These are phyloP conservation scores for Solanum chilense DNA, from an alignment of 257 asterid species.

Conservation along the genomic window DNA sequence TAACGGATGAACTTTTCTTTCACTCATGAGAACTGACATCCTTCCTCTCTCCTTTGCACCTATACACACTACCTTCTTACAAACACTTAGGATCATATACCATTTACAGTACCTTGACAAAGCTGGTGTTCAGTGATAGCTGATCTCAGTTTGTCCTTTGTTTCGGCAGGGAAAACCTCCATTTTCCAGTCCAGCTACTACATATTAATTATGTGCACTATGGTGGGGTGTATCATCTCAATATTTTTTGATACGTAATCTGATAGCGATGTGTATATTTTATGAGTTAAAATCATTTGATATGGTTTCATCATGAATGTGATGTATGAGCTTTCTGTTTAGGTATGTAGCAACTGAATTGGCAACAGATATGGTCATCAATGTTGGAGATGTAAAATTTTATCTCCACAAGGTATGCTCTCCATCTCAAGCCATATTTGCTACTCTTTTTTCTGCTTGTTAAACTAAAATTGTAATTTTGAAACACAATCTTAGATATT, in stretches of 20 bases:
- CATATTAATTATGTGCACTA: not conserved
- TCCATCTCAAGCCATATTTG: not conserved
- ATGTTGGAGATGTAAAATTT: conserved; percentile 36
- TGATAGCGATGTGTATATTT: not conserved
- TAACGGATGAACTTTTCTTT: not conserved
- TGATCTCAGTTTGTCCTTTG: not conserved
- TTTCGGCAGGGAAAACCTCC: not conserved
- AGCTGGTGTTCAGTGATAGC: not conserved
- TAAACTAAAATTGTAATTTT: not conserved
- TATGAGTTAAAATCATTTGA: not conserved
- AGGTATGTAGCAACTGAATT: conserved; percentile 44
- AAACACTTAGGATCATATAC: not conserved
- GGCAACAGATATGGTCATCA: conserved; percentile 27
- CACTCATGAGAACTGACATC: not conserved
- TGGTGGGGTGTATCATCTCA: not conserved
- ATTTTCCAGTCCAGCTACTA: not conserved
- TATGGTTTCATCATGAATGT: not conserved
- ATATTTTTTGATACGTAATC: not conserved
- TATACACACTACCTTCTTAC: not conserved
- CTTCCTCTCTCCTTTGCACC: not conserved
- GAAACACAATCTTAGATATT: not conserved
- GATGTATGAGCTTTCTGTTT: conserved; percentile 3
- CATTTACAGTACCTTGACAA: not conserved
- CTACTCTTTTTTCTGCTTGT: not conserved
- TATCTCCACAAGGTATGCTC: conserved; percentile 39